These are phyloP conservation scores for Candida sanyaensis DNA, from an alignment of 1,139 yeast species.

Conservation along the genomic window DNA sequence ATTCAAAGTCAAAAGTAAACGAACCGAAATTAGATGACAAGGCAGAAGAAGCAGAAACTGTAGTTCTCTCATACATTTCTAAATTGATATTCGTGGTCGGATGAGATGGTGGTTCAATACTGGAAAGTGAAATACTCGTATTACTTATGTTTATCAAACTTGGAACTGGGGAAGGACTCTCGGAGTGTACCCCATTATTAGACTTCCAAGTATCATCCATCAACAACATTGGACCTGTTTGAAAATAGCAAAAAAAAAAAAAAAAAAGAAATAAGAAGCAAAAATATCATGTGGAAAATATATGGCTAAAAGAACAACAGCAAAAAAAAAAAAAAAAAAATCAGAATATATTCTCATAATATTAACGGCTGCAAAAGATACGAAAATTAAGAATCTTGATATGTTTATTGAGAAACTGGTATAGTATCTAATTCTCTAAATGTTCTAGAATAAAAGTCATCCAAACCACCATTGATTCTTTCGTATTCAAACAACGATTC, in stretches of 20 bases:
- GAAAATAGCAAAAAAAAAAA: background rate
- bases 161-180: slow-evolving; percentile 5
- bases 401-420: slow-evolving; percentile 2
- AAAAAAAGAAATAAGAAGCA: background rate
- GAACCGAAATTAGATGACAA: slow-evolving; percentile 7
- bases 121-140: slow-evolving; percentile 4
- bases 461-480: slow-evolving; percentile 6
- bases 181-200: slow-evolving; percentile 1
- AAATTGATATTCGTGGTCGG: slow-evolving; percentile 1
- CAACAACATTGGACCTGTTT: background rate
- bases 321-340: too few species aligned
- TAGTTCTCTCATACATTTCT: slow-evolving; percentile 6
- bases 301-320: background rate
- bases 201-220: slow-evolving; percentile 1
- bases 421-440: slow-evolving; percentile 8
- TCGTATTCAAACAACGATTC: slow-evolving; percentile 31
- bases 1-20: slow-evolving; percentile 9
- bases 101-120: slow-evolving; percentile 3
- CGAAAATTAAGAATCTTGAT: slow-evolving; percentile 2
- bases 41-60: background rate
- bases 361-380: slow-evolving; percentile 2
- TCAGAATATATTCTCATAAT: background rate
- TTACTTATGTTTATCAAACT: slow-evolving; percentile 6
- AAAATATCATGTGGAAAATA: background rate
- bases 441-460: slow-evolving; percentile 5